Percentiles rank a stretch among this genome's conserved stretches.
Evolutionary conservation across 768 basidiomycete genomes (phyloP).

Genomic region (Leccinellum rugosiceps): DNA sequence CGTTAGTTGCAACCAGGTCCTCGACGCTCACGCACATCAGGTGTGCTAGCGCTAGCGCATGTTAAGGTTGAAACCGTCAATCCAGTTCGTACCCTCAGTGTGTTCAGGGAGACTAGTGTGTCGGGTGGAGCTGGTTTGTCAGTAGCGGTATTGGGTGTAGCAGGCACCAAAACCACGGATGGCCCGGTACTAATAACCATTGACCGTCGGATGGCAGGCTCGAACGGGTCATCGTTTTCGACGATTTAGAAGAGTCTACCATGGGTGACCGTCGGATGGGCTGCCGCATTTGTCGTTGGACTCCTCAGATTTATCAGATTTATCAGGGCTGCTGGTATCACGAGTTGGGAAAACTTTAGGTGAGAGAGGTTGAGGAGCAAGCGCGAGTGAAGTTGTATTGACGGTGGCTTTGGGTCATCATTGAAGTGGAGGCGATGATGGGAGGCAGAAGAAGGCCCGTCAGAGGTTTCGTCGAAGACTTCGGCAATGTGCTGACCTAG

Average conservation of each 20-base stretch:
- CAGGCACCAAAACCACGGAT: neutral
- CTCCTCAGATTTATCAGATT: slow-evolving; percentile 2
- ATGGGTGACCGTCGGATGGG: neutral
- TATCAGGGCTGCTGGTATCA: neutral
- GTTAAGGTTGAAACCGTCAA: neutral
- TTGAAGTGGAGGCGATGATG: neutral
- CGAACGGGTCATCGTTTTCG: slow-evolving; percentile 27
- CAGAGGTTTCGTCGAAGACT: slow-evolving; percentile 19
- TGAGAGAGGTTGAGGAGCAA: neutral
- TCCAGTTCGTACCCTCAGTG: neutral
- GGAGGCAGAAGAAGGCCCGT: neutral
- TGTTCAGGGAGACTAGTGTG: neutral
- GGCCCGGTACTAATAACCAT: neutral
- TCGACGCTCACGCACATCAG: neutral
- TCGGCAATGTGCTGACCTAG: slow-evolving; percentile 1
- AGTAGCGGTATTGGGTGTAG: neutral
- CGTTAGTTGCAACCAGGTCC: neutral
- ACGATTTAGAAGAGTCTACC: slow-evolving; percentile 21
- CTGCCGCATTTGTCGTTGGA: slow-evolving; percentile 19
- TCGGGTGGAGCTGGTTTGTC: neutral
- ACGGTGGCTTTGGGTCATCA: too few species aligned
- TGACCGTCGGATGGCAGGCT: slow-evolving; percentile 15
- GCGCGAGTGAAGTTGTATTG: neutral
- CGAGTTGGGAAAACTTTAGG: too few species aligned
- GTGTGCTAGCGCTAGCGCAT: neutral